A percentile compares a stretch with the other conserved stretches of the same genome.
These are phyloP conservation scores for Gossypium lobatum DNA, from an alignment of 441 rosid species.

Conservation along the genomic window DNA sequence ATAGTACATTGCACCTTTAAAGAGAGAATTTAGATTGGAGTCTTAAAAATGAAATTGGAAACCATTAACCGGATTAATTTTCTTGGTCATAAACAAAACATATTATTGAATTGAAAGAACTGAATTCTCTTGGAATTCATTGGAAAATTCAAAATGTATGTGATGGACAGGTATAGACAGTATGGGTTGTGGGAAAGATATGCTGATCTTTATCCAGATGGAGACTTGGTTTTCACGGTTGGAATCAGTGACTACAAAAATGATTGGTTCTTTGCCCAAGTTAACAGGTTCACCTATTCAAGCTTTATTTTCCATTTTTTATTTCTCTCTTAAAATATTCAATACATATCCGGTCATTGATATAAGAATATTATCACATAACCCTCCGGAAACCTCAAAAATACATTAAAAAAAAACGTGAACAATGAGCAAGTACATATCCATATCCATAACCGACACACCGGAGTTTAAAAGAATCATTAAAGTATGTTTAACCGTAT, in stretches of 20 bases:
- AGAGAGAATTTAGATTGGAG: too few relatives aligned
- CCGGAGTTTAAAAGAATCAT: neutral
- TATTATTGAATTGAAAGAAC: neutral
- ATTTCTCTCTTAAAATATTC: too few relatives aligned
- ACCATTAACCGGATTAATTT: too few relatives aligned
- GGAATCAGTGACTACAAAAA: conserved; percentile 34
- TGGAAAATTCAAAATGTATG: neutral
- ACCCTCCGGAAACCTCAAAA: too few relatives aligned
- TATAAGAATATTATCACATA: too few relatives aligned
- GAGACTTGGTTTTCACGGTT: conserved; percentile 45
- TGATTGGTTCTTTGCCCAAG: conserved; percentile 62
- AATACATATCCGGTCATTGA: too few relatives aligned
- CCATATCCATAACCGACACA: too few relatives aligned
- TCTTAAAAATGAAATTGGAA: too few relatives aligned
- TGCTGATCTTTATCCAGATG: conserved; percentile 41
- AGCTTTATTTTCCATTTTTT: neutral
- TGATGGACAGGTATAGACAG: conserved; percentile 39
- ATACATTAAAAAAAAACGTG: neutral
- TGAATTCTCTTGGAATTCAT: neutral
- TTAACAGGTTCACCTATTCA: conserved; percentile 42
- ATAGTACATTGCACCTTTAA: neutral
- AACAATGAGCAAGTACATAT: too few relatives aligned
- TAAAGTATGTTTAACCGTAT: neutral
- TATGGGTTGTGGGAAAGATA: conserved; percentile 63
- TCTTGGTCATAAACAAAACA: too few relatives aligned